Conservation (phyloP, 2,329 filamentous ascomycete genomes). For the Diaporthe destruens region DNA sequence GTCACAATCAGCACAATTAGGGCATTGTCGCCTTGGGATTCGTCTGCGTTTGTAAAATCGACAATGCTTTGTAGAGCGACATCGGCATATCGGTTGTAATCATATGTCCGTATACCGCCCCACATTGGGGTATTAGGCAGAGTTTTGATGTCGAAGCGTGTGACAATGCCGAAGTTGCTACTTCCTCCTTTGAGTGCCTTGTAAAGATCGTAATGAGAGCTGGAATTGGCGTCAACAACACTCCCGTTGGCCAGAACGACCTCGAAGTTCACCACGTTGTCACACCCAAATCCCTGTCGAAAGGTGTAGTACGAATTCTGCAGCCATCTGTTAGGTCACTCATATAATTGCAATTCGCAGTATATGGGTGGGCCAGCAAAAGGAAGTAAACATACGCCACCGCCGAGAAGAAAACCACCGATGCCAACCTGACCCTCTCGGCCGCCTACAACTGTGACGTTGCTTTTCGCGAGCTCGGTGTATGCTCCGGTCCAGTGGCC, state of each 20-base stretch:
- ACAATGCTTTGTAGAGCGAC: conserved; percentile 4
- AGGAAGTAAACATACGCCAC: neutral
- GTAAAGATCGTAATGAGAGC: conserved; percentile 13
- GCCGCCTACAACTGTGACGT: conserved; percentile 25
- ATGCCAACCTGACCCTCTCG: conserved; percentile 33
- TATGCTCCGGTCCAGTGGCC: conserved; percentile 21
- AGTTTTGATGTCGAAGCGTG: conserved; percentile 44
- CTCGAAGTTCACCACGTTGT: conserved; percentile 34
- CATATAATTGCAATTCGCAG: neutral
- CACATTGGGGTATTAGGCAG: conserved; percentile 43
- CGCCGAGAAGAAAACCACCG: conserved; percentile 30
- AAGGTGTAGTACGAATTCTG: conserved; percentile 9
- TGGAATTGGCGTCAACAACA: conserved; percentile 23
- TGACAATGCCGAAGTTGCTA: conserved; percentile 57
- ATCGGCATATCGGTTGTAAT: conserved; percentile 34
- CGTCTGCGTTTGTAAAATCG: neutral
- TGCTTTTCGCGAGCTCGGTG: conserved; percentile 6
- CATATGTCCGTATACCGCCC: conserved; percentile 44
- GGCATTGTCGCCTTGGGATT: conserved; percentile 1
- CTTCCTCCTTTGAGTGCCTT: conserved; percentile 47
- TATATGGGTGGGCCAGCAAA: too few species aligned
- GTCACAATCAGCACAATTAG: conserved; percentile 22
- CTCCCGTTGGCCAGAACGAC: conserved; percentile 28
- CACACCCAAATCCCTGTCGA: conserved; percentile 29
- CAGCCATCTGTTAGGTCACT: neutral